Base-by-base conservation (phyloP, 2,329 filamentous ascomycete species). In the Colletotrichum somersetense region DNA sequence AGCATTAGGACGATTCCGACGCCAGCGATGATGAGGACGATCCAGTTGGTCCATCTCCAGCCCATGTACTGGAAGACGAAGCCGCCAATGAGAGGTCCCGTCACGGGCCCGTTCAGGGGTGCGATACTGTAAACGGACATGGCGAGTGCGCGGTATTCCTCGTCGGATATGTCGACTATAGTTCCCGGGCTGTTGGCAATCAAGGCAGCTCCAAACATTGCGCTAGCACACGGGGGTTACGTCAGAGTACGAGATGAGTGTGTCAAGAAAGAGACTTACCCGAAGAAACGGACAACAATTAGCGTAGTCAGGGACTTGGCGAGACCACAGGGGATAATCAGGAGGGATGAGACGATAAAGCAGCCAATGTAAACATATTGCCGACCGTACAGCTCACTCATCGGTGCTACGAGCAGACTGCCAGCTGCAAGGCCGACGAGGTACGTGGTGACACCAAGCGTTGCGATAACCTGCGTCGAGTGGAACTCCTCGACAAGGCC, bases 21-120 rank as follows among this genome's bases (percentile, higher is more conserved):
- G 0, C 89, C 93, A 0, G 89, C 88, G 12, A 94, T 85, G 63
- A 97, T 95, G 77, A 96, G 82, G 11, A 91, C 88, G 26, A 96
- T 86, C 92, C 93, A 97, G 77, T 93, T 93, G 48, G 91, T 92
- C 94, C 94, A 97, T 40, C 95, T 85, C 95, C 95, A 98, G 14
- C 94, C 94, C 2, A 96, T 84, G 74, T 92, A 90, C 80, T 95
- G 86, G 75, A 81, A 93, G 1, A 93, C 89, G 75, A 97, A 97
- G 0, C 95, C 95, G 30, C 95, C 95, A 44, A 97, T 91, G 0
- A 95, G 82, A 0, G 92, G 92, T 0, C 79, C 80, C 1, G 80
- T 83, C 3, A 81, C 81, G 1, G 86, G 92, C 20, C 92, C 95
- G 77, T 97, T 97, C 80, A 97, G 88, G 0, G 95, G 95, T 0